Conservation (phyloP, 2,329 filamentous ascomycete species). For the Hypoxylon sp. region DNA sequence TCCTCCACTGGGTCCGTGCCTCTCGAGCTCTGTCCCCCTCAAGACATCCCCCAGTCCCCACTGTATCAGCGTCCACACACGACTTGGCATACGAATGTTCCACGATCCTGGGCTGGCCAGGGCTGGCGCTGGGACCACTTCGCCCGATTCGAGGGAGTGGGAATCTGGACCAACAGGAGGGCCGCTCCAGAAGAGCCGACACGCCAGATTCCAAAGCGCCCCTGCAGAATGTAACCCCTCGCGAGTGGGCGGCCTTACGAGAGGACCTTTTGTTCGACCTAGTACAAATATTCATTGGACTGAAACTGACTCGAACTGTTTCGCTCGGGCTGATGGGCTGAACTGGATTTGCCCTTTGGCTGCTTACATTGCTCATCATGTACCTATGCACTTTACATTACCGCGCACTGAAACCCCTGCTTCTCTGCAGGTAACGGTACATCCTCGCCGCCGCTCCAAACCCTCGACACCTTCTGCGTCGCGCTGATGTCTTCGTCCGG, state of each 20-base stretch:
- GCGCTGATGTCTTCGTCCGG: slow-evolving; percentile 42
- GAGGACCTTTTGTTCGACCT: no score
- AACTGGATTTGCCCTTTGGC: no score
- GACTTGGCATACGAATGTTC: slow-evolving; percentile 21
- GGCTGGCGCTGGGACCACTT: no score
- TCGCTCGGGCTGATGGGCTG: not conserved
- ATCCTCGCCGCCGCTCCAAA: slow-evolving; percentile 43
- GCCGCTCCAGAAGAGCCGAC: slow-evolving; percentile 9
- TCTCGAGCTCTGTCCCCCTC: no score
- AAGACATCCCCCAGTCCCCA: slow-evolving; percentile 15
- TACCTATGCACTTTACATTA: slow-evolving; percentile 18
- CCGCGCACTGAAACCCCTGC: slow-evolving; percentile 12
- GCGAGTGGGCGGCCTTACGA: no score
- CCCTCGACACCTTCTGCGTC: slow-evolving; percentile 37
- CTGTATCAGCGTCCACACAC: not conserved
- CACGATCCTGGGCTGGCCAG: slow-evolving; percentile 21
- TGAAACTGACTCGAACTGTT: slow-evolving; percentile 1
- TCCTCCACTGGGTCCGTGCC: not conserved
- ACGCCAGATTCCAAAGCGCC: not conserved
- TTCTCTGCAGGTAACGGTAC: slow-evolving; percentile 17
- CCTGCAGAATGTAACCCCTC: no score
- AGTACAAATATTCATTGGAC: no score
- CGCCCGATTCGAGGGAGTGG: no score
- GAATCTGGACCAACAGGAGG: slow-evolving; percentile 26
- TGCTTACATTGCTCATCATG: not conserved